Base-by-base conservation (phyloP, 73 alveolate genomes). In the Paramecium primaurelia region DNA sequence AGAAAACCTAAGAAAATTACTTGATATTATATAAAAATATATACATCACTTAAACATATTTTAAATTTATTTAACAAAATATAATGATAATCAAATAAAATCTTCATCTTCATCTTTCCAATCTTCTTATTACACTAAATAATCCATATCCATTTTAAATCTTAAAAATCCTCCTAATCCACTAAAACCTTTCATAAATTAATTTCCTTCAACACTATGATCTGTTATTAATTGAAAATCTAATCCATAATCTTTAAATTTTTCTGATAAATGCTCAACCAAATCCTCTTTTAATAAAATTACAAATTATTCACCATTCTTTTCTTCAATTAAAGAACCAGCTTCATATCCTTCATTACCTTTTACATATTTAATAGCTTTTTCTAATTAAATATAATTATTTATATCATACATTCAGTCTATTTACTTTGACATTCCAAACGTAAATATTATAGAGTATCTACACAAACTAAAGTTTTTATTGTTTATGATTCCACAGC, bases 131-230 rank as follows among this genome's bases (percentile, higher is more conserved):
- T 84, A 54, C 32, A 59, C 96, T 8, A 92, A 28, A 59, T 96
- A 94, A 60, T 95, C 97, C 54, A 95, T 58, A 38, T 98, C 99
- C 51, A 98, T 84, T 88, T 97, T 96, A 93, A 96, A 98, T 94
- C 99, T 97, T 75, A 98, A 94, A 95, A 98, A 96, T 60, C 99
- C 99, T 12, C 99, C 99, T 69, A 98, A 96, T 86, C 99, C 99
- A 71, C 98, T 97, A 92, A 98, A 98, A 64, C 99, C 99, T 86
- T 97, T 98, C 86, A 96, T 98, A 60, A 98, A 98, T 94, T 98
- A 98, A 86, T 80, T 95, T 44, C 99, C 99, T 95, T 98, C 99
- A 93, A 97, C 98, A 14, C 98, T 94, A 86, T 97, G 96, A 89
- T 98, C 99, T 26, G 99, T 97, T 60, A 98, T 98, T 86, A 98